Evolutionary conservation across 2,329 filamentous ascomycete genomes (phyloP), one percentile per base, ranked within the genome.

Genomic region (Alternaria sp.): DNA sequence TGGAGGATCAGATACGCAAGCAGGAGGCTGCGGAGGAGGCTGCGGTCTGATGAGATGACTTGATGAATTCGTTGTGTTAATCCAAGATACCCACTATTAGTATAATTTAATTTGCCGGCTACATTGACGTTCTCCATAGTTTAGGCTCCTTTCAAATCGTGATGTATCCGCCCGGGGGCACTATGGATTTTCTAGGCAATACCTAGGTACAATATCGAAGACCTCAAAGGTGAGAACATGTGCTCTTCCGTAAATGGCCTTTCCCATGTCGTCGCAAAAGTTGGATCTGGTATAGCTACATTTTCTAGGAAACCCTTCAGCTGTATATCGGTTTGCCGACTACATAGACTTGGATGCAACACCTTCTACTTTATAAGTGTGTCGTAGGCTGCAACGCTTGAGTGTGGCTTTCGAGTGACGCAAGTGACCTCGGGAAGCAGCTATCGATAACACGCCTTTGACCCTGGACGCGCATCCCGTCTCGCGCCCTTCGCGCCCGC

Each of bases 1-100:
- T 83, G 36, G 82, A 83, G 54, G 82, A 83, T 51, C 79, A 83
- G 67, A 81, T 83, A 15, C 69, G 80, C 40, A 71, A 72, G 50
- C 71, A 80, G 44, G 81, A 83, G 62, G 79, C 77, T 30, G 72
- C 68, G 3, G 73, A 75, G 54, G 71, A 75, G 17, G 65, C 54
- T 5, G 23, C 54, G 6, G 40, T 45, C 6, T 66, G 57, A 57
- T 49, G 25, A 15, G 8, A 25, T 13, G 54, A 25, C 15, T 7
- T 30, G 21, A 28, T 15, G n/a, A 19, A n/a, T 5, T 40, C 6
- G n/a, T 26, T 56, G 21, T 30, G 19, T 52, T 21, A 15, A 12
- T 51, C 26, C 13, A 43, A 61, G 59, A 61, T 61, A 61, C 59
- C 59, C 59, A 59, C 12, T 32, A 17, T 21, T 45, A 45, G 49